Conservation (phyloP, 2,329 filamentous ascomycete species). For the Epicoccum nigrum region DNA sequence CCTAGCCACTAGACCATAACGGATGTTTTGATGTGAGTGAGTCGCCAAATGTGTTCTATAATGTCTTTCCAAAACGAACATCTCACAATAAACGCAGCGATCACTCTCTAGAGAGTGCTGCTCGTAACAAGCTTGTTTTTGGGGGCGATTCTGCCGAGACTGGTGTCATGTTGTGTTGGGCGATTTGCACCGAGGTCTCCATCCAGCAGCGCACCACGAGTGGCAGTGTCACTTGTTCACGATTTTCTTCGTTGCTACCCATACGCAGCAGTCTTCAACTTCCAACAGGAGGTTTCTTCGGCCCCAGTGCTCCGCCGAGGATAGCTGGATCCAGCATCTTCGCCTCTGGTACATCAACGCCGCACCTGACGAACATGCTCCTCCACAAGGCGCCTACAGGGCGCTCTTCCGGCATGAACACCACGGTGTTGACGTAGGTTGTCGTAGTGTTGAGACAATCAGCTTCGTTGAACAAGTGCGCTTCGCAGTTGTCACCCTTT, state of each 20-base stretch:
- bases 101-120: too few relatives aligned
- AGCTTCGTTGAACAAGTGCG: slow-evolving; percentile 39
- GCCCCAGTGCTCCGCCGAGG: slow-evolving; percentile 36
- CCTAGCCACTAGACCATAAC: slow-evolving; percentile 20
- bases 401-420: slow-evolving; percentile 46
- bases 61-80: not conserved
- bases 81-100: too few relatives aligned
- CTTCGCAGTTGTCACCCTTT: slow-evolving; percentile 46
- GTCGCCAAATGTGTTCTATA: not conserved
- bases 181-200: too few relatives aligned
- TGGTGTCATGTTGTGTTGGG: too few relatives aligned
- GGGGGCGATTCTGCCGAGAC: too few relatives aligned
- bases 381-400: slow-evolving; percentile 41
- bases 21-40: slow-evolving; percentile 1
- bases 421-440: slow-evolving; percentile 42
- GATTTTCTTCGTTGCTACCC: too few relatives aligned
- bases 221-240: too few relatives aligned
- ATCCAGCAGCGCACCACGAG: too few relatives aligned
- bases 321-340: slow-evolving; percentile 38
- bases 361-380: slow-evolving; percentile 45
- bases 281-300: slow-evolving; percentile 8
- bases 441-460: slow-evolving; percentile 37
- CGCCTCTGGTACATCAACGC: slow-evolving; percentile 37
- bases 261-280: not conserved
- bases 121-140: too few relatives aligned